Evolutionary conservation across 1,284 basidiomycete species (phyloP), one percentile per base, ranked within the genome.

Genomic region (Pholiota adiposa): DNA sequence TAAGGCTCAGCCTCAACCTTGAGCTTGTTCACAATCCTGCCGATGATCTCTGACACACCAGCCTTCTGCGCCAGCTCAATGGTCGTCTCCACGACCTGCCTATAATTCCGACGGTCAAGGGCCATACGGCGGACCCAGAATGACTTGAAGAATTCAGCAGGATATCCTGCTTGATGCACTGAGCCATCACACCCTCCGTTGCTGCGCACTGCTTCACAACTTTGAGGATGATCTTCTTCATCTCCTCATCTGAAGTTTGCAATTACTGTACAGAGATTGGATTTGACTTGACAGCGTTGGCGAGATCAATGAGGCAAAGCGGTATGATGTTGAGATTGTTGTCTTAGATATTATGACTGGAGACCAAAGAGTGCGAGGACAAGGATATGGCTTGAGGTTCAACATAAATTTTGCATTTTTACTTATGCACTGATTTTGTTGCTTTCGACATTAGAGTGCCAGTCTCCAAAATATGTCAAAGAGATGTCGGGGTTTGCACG

Each of bases 181-280:
- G 84, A 3, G 95, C 87, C 0, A 93, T 94, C 40, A 98, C 96
- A 79, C 96, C 96, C 71, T 99, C 97, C 0, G 97, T 99, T 5
- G 94, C 93, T 36, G 97, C 94, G 72, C 97, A 99, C 75, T 99
- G 97, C 78, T 98, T 97, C 71, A 99, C 96, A 56, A 99, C 97
- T 75, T 99, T 98, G 54, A 99, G 80, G 2, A 99, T 97, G 67
- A 99, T 99, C 83, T 98, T 97, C 83, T 98, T 97, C 97, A 99
- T 99, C 81, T 99, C 97, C 76, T 99, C 97, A 73, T 99, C 97
- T 7, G 97, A 97, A 5, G 95, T 98, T 75, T 97, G 96, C 82
- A 99, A 99, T 79, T 99, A n/a, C n/a, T n/a, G n/a, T n/a, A n/a
- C n/a, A n/a, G n/a, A n/a, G n/a, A n/a, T n/a, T n/a, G n/a, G n/a